A percentile compares a stretch with the other conserved stretches of the same genome.
Evolutionary conservation across 345 rosid species (phyloP).

Genomic region (Eucalyptus decipiens): DNA sequence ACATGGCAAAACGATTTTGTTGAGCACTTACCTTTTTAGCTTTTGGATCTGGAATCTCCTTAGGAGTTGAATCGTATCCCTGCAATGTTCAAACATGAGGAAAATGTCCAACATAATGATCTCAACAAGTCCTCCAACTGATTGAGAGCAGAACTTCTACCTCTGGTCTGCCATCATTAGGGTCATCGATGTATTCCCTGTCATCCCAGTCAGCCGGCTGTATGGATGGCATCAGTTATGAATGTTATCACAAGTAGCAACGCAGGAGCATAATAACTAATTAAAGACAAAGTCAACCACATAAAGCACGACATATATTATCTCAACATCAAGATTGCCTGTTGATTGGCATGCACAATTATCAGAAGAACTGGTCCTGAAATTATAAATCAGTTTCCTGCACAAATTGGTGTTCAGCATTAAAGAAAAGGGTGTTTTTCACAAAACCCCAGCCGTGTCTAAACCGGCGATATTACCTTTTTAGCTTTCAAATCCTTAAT

Average conservation of each 20-base stretch:
- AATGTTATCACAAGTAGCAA: neutral
- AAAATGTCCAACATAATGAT: neutral
- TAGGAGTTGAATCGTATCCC: slow-evolving; percentile 54
- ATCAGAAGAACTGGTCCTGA: neutral
- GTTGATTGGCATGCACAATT: neutral
- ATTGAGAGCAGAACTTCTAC: slow-evolving; percentile 10
- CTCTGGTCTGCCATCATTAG: slow-evolving; percentile 69
- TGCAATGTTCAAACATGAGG: neutral
- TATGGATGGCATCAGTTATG: neutral
- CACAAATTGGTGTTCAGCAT: neutral
- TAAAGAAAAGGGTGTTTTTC: neutral
- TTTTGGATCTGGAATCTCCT: slow-evolving; percentile 55
- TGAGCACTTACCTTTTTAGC: slow-evolving; percentile 34
- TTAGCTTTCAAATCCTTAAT: slow-evolving; percentile 65
- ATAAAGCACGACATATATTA: neutral
- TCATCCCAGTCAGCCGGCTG: slow-evolving; percentile 97
- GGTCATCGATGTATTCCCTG: slow-evolving; percentile 83
- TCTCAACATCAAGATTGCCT: neutral
- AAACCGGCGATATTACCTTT: slow-evolving; percentile 35
- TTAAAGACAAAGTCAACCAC: neutral
- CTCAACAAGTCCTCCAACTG: neutral
- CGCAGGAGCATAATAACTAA: neutral
- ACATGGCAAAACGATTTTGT: neutral
- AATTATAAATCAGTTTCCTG: neutral
- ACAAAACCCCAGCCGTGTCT: neutral